Evolutionary conservation across 495 filamentous ascomycete genomes (phyloP).

Genomic region (Penicillium riverlandense): DNA sequence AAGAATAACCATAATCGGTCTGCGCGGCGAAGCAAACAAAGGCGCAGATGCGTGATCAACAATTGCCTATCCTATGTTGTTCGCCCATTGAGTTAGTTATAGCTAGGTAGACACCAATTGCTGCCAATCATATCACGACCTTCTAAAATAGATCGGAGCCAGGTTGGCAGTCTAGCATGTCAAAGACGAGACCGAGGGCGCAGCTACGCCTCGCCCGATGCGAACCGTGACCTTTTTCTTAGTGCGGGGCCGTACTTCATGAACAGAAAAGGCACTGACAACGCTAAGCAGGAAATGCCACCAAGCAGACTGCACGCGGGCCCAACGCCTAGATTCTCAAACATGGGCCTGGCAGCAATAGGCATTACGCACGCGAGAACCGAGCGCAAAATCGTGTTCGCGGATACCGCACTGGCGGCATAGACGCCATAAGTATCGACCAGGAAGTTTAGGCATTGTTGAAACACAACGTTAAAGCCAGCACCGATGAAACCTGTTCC

Average conservation of each 20-base stretch:
- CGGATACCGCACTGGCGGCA: conserved; percentile 18
- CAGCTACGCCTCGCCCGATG: no score
- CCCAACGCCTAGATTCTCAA: conserved; percentile 13
- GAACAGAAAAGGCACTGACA: conserved; percentile 10
- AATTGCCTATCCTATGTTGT: no score
- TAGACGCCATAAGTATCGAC: conserved; percentile 16
- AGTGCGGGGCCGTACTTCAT: conserved; percentile 2
- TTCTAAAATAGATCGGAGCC: no score
- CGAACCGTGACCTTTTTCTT: conserved; percentile 19
- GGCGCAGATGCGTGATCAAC: no score
- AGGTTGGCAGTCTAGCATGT: no score
- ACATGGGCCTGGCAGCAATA: conserved; percentile 13
- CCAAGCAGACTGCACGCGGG: conserved; percentile 14
- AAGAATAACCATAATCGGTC: no score
- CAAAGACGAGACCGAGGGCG: no score
- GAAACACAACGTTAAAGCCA: conserved; percentile 16
- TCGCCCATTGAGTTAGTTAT: no score
- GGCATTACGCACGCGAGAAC: conserved; percentile 5
- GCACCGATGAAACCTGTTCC: conserved; percentile 9
- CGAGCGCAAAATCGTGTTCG: conserved; percentile 16
- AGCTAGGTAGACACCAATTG: no score
- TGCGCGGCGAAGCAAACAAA: no score
- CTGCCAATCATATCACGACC: no score
- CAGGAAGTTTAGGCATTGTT: conserved; percentile 18
- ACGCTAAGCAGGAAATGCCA: conserved; percentile 9